phyloP scores from a whole-genome alignment of 768 basidiomycete species.

The Rubroboletus pulcherrimus region DNA sequence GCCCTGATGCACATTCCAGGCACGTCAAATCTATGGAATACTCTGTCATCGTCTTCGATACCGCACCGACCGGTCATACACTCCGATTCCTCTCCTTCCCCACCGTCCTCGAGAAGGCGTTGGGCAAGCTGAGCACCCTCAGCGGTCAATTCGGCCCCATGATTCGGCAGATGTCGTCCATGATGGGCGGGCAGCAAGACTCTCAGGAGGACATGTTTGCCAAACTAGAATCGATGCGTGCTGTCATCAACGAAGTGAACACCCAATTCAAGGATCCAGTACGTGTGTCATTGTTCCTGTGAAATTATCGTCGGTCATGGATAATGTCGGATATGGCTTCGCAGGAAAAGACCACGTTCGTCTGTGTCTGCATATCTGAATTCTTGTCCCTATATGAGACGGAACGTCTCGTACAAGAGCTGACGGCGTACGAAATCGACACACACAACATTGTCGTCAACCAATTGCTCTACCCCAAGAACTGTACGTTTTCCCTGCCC shows the following conservation, averaged over 20 bases:
- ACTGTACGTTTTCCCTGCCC: slow-evolving; percentile 50
- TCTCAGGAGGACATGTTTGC: slow-evolving; percentile 99
- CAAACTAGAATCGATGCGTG: slow-evolving; percentile 95
- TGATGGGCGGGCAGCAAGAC: slow-evolving; percentile 91
- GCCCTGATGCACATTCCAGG: slow-evolving; percentile 38
- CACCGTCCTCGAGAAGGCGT: slow-evolving; percentile 92
- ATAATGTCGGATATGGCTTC: background rate
- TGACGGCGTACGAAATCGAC: slow-evolving; percentile 93
- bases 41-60: slow-evolving; percentile 99
- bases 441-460: slow-evolving; percentile 99
- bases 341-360: slow-evolving; percentile 97
- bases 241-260: slow-evolving; percentile 97
- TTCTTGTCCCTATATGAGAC: slow-evolving; percentile 98
- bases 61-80: slow-evolving; percentile 97
- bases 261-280: slow-evolving; percentile 99
- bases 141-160: slow-evolving; percentile 95
- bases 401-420: slow-evolving; percentile 93
- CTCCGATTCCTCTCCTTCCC: slow-evolving; percentile 99
- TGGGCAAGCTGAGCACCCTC: slow-evolving; percentile 91
- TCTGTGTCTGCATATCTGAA: slow-evolving; percentile 98
- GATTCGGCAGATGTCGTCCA: slow-evolving; percentile 92
- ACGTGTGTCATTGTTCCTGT: slow-evolving; percentile 27
- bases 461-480: slow-evolving; percentile 91
- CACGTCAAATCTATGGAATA: slow-evolving; percentile 99
- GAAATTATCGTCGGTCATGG: background rate